A percentile compares a stretch with the other conserved stretches of the same genome.
phyloP scores from a whole-genome alignment of 2,329 filamentous ascomycete genomes.

The Ophiostoma triangulosporum region DNA sequence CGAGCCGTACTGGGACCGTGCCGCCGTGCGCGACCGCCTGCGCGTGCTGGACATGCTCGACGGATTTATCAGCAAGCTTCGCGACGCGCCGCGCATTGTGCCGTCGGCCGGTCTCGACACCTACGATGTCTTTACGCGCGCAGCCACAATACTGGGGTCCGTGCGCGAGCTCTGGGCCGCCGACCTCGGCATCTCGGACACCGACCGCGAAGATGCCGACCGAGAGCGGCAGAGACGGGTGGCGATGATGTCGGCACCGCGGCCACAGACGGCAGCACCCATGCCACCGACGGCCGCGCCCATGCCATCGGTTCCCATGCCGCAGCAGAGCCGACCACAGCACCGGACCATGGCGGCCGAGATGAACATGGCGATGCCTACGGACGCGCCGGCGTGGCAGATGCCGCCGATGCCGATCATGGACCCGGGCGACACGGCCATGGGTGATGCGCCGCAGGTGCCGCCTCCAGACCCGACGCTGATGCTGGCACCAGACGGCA shows the following conservation, averaged over 20 bases:
- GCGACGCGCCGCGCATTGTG: not conserved
- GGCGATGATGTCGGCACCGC: not conserved
- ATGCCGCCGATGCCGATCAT: not conserved
- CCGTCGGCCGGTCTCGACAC: not conserved
- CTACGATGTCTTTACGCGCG: slow-evolving; percentile 8
- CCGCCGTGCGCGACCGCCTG: slow-evolving; percentile 19
- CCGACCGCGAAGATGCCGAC: no score
- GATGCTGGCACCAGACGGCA: not conserved
- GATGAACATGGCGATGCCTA: not conserved
- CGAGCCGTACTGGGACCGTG: slow-evolving; percentile 26
- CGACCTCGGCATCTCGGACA: not conserved
- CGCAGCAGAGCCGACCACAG: not conserved
- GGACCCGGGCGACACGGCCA: not conserved
- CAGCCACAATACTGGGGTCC: slow-evolving; percentile 2
- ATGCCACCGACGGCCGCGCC: not conserved
- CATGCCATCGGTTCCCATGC: not conserved
- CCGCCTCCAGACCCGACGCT: not conserved
- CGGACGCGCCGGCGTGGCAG: not conserved
- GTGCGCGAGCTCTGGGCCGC: slow-evolving; percentile 11
- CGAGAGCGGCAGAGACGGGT: not conserved
- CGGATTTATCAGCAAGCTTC: slow-evolving; percentile 15
- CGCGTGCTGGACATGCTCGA: slow-evolving; percentile 22
- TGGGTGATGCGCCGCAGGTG: not conserved
- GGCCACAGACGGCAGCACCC: not conserved
- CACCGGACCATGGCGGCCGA: not conserved